Evolutionary conservation across 192 early-diverging fungal species (phyloP), one percentile per base, ranked within the genome.

Genomic region (Coemansia sp.): DNA sequence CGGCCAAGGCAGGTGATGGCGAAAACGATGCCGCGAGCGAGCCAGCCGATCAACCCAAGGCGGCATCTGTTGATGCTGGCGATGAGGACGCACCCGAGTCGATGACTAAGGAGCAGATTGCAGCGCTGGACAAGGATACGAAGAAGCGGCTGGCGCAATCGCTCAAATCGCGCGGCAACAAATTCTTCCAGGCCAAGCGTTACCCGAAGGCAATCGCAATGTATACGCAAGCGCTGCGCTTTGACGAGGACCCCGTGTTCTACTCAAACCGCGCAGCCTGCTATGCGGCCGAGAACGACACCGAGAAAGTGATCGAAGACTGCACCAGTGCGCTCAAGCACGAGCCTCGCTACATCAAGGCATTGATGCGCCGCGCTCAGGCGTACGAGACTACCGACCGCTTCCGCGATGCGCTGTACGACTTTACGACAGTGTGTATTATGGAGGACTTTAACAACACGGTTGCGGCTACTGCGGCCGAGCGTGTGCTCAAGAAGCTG

Each of bases 191-290:
- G 19, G 82, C 82, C 62, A 91, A 87, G 66, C 89, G 90, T 64
- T 96, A 88, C 80, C 59, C 82, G 13, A 90, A 91, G 57, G 96
- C 95, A 9, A 88, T 93, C 49, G 83, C 86, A 51, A 64, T 89
- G 17, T 99, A 99, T 81, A 84, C 91, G 14, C 83, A 91, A 69
- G 97, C 97, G 0, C 88, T 99, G 64, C 82, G 80, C 18, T 88
- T 95, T 58, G 81, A 80, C 37, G 78, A 87, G 34, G 84, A 91
- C 69, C 84, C 94, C 6, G 87, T 99, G 40, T 98, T 88, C 64
- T 98, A 84, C 80, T 89, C 89, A 59, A 99, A 99, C 83, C 89
- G 97, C 30, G 95, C 94, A 15, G 97, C 95, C 9, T 96, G 94
- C 71, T 91, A 90, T 61, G 84, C 86, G 1, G 88, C 92, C 50